Evolutionary conservation across 2,329 filamentous ascomycete genomes (phyloP), one percentile per base, ranked within the genome.

Genomic region (Seiridium cupressi): DNA sequence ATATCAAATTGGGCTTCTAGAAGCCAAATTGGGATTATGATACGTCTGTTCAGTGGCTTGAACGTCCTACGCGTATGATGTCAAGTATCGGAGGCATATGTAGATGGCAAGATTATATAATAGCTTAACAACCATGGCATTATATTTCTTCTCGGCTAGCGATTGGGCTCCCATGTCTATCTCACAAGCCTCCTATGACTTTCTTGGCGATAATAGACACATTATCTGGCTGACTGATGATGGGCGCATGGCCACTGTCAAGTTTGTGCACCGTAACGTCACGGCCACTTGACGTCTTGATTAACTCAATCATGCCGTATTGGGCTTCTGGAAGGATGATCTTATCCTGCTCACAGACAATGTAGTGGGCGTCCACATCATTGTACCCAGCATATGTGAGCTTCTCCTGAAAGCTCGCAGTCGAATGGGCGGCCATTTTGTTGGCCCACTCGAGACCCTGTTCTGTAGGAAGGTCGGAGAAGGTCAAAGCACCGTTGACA

Each of bases 341-440:
- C 9, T 57, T 9, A 60, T 80, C 76, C 0, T 70, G 61, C 49
- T 75, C 72, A 44, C 73, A 74, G 10, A 79, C 2, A 7, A 80
- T 64, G 60, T 75, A 80, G 1, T 73, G 77, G 3, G 75, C 73
- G 0, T 73, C 73, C 1, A 77, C 66, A 42, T 79, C 70, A 58
- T 73, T 75, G 61, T 78, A 80, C 0, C 75, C 76, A 2, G 72
- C 60, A 62, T 79, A 69, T 1, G 73, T 76, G 46, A 80, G 61
- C 3, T 66, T 62, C 26, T 68, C 68, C 0, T 49, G 58, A 61
- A 79, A 79, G 49, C 68, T 71, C 9, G 66, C 59, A 7, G 67
- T 62, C 0, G 73, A 76, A 53, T 80, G 77, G 10, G 40, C 46
- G 6, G 59, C 42, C 18, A 68, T 60, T 36, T 32, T 59, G 1